Evolutionary conservation across 164 flowering plant species (phyloP).

Genomic region (Hamamelis virginiana): DNA sequence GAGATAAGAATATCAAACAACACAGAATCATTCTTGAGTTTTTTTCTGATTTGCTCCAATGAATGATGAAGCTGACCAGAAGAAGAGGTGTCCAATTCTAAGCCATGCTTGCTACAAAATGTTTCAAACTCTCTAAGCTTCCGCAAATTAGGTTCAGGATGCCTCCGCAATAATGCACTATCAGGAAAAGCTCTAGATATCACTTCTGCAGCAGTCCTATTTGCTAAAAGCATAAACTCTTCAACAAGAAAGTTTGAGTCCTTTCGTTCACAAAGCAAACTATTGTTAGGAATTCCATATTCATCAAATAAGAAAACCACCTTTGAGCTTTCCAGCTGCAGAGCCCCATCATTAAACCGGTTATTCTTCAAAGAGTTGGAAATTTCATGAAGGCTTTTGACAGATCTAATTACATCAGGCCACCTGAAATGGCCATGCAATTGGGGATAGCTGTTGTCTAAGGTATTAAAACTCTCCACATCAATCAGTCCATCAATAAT

Average conservation of each 20-base stretch:
- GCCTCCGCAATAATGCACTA: constrained; percentile 79
- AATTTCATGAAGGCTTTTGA: constrained; percentile 54
- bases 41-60: constrained; percentile 51
- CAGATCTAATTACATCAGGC: constrained; percentile 61
- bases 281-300: constrained; percentile 69
- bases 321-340: constrained; percentile 70
- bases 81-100: constrained; percentile 74
- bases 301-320: constrained; percentile 65
- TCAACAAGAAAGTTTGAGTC: constrained; percentile 80
- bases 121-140: constrained; percentile 80
- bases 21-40: constrained; percentile 65
- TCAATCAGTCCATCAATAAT: constrained; percentile 59
- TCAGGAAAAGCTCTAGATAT: constrained; percentile 80
- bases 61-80: constrained; percentile 70
- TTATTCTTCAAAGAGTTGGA: constrained; percentile 61
- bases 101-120: constrained; percentile 73
- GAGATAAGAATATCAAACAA: constrained; percentile 65
- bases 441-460: constrained; percentile 35
- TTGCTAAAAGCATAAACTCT: constrained; percentile 96
- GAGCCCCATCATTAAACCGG: constrained; percentile 69
- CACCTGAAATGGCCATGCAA: constrained; percentile 64
- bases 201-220: constrained; percentile 82
- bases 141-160: constrained; percentile 78
- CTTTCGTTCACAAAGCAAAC: constrained; percentile 36
- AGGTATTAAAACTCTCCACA: constrained; percentile 15